Base-by-base conservation (phyloP, 2,329 filamentous ascomycete species). In the Fusarium sororula region DNA sequence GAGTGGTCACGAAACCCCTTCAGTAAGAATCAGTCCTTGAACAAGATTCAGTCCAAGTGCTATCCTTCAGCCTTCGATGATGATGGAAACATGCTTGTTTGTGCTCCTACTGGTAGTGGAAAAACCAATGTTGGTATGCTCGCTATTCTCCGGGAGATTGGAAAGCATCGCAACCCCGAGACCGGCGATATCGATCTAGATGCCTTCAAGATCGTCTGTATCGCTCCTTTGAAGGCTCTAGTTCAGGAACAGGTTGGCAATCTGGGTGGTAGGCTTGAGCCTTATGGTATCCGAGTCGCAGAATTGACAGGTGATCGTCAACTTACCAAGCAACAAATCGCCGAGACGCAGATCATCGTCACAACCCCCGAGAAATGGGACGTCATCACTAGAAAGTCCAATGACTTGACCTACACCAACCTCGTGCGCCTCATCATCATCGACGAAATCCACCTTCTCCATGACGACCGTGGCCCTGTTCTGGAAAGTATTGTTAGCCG, bases 71-170 rank as follows among this genome's bases (percentile, higher is more conserved):
- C 96, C 1, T 99, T 99, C 80, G 89, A 94, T 68, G 93, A 96
- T 70, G 97, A 99, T 80, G 96, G 95, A 38, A 99, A 99, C 81
- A 95, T 99, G 94, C 92, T 99, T 63, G 93, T 99, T 80, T 99
- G 96, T 82, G 97, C 96, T 12, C 96, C 96, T 3, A 99, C 96
- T 56, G 96, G 96, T 75, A 98, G 95, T 81, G 96, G 96, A 80
- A 99, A 99, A 85, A 99, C 96, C 4, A 99, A 99, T 79, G 96
- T 99, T 58, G 96, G 96, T 47, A 98, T 99, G 96, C 87, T 99
- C 72, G 92, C 96, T 5, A 98, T 99, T 80, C 88, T 99, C 44
- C 94, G 96, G 72, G 97, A 99, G 82, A 95, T 99, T 80, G 96
- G 96, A 70, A 99, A 98, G 86, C 92, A 99, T 80, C 90, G 96